Conservation (phyloP, 352 stramenopile species). For the Phytophthora idaei region DNA sequence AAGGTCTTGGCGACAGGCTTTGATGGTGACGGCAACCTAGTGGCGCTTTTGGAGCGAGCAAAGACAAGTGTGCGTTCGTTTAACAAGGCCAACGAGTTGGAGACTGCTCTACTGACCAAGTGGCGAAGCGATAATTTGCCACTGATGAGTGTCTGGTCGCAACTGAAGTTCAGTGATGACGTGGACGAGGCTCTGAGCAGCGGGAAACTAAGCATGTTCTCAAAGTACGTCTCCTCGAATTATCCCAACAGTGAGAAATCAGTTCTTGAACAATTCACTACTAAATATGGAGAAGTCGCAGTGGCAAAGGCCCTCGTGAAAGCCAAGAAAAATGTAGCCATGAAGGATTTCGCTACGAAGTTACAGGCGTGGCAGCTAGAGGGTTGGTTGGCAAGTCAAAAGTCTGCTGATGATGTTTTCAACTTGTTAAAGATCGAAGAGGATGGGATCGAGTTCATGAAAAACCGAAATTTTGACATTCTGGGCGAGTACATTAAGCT, state of each 20-base stretch:
- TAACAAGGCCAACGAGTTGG: not conserved
- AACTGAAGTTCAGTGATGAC: not conserved
- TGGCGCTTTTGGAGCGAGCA: not conserved
- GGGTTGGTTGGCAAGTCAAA: not conserved
- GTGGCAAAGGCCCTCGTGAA: not conserved
- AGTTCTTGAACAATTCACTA: not conserved
- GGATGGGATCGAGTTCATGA: not conserved
- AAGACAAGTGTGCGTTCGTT: not conserved
- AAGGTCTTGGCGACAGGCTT: conserved; percentile 9
- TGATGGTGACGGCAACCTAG: conserved; percentile 1
- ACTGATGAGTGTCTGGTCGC: not conserved
- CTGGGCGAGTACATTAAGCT: conserved; percentile 2
- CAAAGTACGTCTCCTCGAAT: not conserved
- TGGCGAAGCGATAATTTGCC: not conserved
- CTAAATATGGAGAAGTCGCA: not conserved
- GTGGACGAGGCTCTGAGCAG: not conserved
- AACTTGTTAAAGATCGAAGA: conserved; percentile 1
- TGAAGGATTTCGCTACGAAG: not conserved
- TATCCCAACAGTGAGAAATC: not conserved
- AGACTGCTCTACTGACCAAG: not conserved
- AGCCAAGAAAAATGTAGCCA: not conserved
- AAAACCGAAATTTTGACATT: not conserved
- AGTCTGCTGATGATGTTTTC: conserved; percentile 7
- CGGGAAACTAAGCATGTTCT: not conserved
- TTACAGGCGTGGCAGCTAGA: not conserved